A percentile compares a stretch with the other conserved stretches of the same genome.
These are phyloP conservation scores for Dendrobium officinale DNA, from an alignment of 106 monocot genomes.

Conservation along the genomic window DNA sequence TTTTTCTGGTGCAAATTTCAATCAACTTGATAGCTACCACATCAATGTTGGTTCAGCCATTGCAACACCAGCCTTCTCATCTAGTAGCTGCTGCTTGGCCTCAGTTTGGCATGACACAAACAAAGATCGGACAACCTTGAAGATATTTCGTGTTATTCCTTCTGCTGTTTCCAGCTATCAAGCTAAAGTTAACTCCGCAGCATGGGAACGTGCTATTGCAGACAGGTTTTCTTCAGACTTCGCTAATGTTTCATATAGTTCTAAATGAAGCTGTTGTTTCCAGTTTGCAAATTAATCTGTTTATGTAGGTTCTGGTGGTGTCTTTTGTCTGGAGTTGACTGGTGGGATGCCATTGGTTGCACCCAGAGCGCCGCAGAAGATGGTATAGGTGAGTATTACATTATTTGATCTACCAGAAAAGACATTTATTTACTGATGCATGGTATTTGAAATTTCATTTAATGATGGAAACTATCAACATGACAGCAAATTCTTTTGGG, in stretches of 20 bases:
- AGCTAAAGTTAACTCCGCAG: slow-evolving; percentile 61
- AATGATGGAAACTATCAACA: neutral
- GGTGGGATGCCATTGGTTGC: slow-evolving; percentile 99
- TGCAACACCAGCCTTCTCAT: slow-evolving; percentile 94
- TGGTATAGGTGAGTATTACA: slow-evolving; percentile 65
- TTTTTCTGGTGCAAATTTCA: slow-evolving; percentile 75
- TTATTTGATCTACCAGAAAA: neutral
- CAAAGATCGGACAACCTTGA: slow-evolving; percentile 83
- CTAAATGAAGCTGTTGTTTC: neutral
- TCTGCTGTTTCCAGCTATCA: slow-evolving; percentile 58
- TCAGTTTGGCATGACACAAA: slow-evolving; percentile 95
- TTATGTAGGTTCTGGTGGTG: slow-evolving; percentile 95
- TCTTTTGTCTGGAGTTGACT: slow-evolving; percentile 87
- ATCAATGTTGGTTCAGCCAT: slow-evolving; percentile 90
- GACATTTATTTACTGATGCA: neutral
- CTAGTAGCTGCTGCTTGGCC: slow-evolving; percentile 90
- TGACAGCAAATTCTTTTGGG: neutral
- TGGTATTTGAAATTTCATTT: neutral
- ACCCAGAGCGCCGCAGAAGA: slow-evolving; percentile 99
- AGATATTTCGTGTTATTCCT: slow-evolving; percentile 94
- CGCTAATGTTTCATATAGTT: neutral
- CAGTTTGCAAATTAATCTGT: neutral
- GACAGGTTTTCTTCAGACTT: slow-evolving; percentile 45
- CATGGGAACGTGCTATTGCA: slow-evolving; percentile 93
- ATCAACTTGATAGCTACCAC: slow-evolving; percentile 80